A percentile compares a stretch with the other conserved stretches of the same genome.
Conservation (phyloP, 768 basidiomycete genomes). For the Pleurotus pulmonarius region DNA sequence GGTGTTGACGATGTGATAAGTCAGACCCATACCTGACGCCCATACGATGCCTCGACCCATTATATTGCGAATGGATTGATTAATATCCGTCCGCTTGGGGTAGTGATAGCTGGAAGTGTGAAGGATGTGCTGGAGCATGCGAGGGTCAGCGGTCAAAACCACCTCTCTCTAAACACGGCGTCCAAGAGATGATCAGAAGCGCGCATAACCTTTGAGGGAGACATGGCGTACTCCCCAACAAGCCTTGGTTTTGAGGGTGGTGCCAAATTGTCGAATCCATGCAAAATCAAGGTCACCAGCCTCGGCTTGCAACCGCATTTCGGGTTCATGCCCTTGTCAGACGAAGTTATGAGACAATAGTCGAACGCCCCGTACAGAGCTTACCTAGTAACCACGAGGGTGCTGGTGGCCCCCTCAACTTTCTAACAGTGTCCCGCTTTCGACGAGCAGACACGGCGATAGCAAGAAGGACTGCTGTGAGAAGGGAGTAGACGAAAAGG, state of each 20-base stretch:
- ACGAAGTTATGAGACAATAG: background rate
- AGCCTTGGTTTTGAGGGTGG: constrained; percentile 14
- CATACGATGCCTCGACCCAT: constrained; percentile 22
- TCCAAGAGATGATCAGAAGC: background rate
- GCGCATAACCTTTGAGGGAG: background rate
- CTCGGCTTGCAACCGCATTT: constrained; percentile 16
- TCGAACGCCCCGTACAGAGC: background rate
- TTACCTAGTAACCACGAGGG: constrained; percentile 4
- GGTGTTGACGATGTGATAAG: background rate
- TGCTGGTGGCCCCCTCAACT: background rate
- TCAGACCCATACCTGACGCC: constrained; percentile 23
- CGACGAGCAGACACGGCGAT: background rate
- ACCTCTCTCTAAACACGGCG: constrained; percentile 17
- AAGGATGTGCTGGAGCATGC: constrained; percentile 26
- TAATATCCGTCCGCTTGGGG: constrained; percentile 18
- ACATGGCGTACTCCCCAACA: background rate
- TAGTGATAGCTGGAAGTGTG: constrained; percentile 27
- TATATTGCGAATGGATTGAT: constrained; percentile 15
- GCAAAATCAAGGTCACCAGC: constrained; percentile 26
- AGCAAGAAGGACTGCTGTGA: background rate
- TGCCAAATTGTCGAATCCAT: constrained; percentile 23
- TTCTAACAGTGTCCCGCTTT: background rate
- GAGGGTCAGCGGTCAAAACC: constrained; percentile 27
- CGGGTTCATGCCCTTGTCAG: constrained; percentile 19
- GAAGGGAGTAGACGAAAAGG: background rate